Percentiles rank a stretch among this genome's conserved stretches.
These are phyloP conservation scores for Picochlorum sp. DNA, from an alignment of 139 green algal genomes.

Conservation along the genomic window DNA sequence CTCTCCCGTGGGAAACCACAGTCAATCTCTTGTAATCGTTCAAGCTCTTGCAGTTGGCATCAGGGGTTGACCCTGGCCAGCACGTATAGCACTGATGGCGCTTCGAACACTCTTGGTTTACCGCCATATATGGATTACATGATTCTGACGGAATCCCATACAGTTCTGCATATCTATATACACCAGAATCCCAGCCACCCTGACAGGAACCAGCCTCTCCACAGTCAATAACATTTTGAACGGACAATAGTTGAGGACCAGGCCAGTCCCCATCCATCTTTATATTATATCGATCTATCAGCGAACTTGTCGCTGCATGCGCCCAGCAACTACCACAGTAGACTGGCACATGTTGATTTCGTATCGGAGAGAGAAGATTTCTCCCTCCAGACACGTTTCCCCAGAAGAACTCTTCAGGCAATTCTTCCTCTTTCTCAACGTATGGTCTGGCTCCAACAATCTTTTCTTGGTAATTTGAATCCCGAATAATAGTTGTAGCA, in stretches of 20 bases:
- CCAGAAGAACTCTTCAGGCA: constrained; percentile 32
- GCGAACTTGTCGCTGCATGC: constrained; percentile 54
- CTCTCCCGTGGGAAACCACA: constrained; percentile 57
- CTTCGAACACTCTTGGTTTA: constrained; percentile 48
- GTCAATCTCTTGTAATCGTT: constrained; percentile 38
- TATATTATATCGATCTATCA: constrained; percentile 84
- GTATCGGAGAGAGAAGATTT: constrained; percentile 52
- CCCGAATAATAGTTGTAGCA: neutral
- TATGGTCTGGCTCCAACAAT: constrained; percentile 3
- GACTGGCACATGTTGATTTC: constrained; percentile 70
- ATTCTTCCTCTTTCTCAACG: constrained; percentile 5
- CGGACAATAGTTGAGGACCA: constrained; percentile 40
- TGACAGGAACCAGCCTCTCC: constrained; percentile 42
- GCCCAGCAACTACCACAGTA: constrained; percentile 79
- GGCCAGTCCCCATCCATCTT: constrained; percentile 45
- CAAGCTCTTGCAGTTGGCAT: constrained; percentile 37
- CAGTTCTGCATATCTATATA: constrained; percentile 52
- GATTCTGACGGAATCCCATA: constrained; percentile 74
- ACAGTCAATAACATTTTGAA: constrained; percentile 81
- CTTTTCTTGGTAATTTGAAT: neutral
- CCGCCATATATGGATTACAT: constrained; percentile 75
- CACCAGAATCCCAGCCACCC: constrained; percentile 36
- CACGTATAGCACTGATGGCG: constrained; percentile 67
- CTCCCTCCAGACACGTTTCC: constrained; percentile 42
- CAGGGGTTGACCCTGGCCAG: constrained; percentile 18